These are phyloP conservation scores for Kuraishia molischiana DNA, from an alignment of 805 yeast species.

Conservation along the genomic window DNA sequence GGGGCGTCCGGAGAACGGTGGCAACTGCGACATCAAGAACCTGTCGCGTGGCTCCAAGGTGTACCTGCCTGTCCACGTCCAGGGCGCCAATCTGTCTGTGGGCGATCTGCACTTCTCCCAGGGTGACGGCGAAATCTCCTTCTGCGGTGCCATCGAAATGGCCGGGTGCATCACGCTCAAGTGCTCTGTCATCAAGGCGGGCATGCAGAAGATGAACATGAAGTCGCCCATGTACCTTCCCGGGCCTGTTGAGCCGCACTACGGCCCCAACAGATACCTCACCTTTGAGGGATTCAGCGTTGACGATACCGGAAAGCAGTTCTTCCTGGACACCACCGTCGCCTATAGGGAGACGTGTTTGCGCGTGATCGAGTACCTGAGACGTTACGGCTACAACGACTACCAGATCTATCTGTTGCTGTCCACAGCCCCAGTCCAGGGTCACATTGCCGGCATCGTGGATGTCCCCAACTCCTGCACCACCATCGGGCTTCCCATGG, in stretches of 20 bases:
- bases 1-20: slow-evolving; percentile 44
- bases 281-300: slow-evolving; percentile 47
- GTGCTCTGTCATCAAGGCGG: slow-evolving; percentile 29
- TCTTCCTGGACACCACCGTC: slow-evolving; percentile 35
- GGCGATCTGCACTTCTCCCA: slow-evolving; percentile 44
- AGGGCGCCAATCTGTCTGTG: slow-evolving; percentile 36
- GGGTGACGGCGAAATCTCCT: slow-evolving; percentile 45
- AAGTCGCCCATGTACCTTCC: slow-evolving; percentile 38
- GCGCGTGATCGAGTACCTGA: slow-evolving; percentile 37
- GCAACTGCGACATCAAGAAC: slow-evolving; percentile 43
- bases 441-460: slow-evolving; percentile 41
- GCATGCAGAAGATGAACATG: slow-evolving; percentile 28
- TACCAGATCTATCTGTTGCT: slow-evolving; percentile 37
- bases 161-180: slow-evolving; percentile 35
- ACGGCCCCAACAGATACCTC: slow-evolving; percentile 37
- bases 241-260: slow-evolving; percentile 37
- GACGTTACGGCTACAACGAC: slow-evolving; percentile 40
- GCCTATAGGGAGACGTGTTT: slow-evolving; percentile 42
- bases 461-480: slow-evolving; percentile 46
- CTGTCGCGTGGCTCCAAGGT: slow-evolving; percentile 38
- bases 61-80: slow-evolving; percentile 35
- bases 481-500: slow-evolving; percentile 40
- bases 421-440: slow-evolving; percentile 40
- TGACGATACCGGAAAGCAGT: slow-evolving; percentile 35
- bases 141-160: slow-evolving; percentile 48